These are phyloP conservation scores for Novymonas esmeraldas DNA, from an alignment of 208 protist species.

Conservation along the genomic window DNA sequence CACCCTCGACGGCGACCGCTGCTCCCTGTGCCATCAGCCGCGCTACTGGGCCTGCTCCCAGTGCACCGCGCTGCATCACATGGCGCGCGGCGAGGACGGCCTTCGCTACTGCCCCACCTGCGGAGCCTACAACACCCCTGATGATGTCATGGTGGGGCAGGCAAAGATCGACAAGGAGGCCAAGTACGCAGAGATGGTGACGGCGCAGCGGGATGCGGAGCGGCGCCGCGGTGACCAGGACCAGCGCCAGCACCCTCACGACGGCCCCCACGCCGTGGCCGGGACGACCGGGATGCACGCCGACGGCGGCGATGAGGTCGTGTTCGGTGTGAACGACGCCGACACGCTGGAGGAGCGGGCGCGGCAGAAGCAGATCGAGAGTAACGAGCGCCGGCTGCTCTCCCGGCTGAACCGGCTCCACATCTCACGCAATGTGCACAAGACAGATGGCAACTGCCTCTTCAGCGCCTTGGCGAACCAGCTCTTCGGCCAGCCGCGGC, in stretches of 20 bases:
- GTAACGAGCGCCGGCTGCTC: constrained; percentile 48
- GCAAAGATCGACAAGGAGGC: constrained; percentile 46
- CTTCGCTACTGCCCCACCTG: constrained; percentile 72
- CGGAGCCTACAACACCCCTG: constrained; percentile 64
- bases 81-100: constrained; percentile 39
- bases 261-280: not conserved
- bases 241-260: not conserved
- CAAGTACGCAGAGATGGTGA: constrained; percentile 35
- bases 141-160: constrained; percentile 62
- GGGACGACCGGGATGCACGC: constrained; percentile 3
- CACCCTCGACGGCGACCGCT: constrained; percentile 67
- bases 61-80: constrained; percentile 66
- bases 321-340: constrained; percentile 84
- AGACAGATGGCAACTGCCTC: constrained; percentile 84
- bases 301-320: constrained; percentile 11
- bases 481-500: constrained; percentile 62
- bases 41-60: constrained; percentile 69
- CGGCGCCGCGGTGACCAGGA: constrained; percentile 1
- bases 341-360: constrained; percentile 58
- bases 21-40: constrained; percentile 36
- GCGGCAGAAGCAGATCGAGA: constrained; percentile 58
- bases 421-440: constrained; percentile 46
- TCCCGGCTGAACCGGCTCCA: constrained; percentile 44
- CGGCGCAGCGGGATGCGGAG: constrained; percentile 20
- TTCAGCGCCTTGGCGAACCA: constrained; percentile 78